Percentiles rank a stretch among this genome's conserved stretches.
Conservation (phyloP, 306 rosid genomes). For the Citrullus amarus region DNA sequence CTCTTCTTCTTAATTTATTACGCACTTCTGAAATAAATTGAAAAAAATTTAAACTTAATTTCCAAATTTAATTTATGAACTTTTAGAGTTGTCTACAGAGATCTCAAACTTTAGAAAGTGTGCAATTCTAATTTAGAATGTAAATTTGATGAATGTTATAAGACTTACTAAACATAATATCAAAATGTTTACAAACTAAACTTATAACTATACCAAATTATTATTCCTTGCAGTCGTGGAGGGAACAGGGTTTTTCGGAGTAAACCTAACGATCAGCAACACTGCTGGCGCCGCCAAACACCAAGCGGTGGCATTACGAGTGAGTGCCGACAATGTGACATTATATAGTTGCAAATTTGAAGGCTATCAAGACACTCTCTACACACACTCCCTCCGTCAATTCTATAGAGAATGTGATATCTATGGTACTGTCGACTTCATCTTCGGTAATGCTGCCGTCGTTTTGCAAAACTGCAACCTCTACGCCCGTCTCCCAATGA, state of each 20-base stretch:
- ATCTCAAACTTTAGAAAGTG: too few species aligned
- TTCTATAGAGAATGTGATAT: constrained; percentile 9
- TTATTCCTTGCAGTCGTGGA: constrained; percentile 30
- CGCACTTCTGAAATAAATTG: too few species aligned
- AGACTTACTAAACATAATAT: too few species aligned
- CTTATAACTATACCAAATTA: too few species aligned
- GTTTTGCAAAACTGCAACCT: constrained; percentile 6
- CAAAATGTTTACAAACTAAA: too few species aligned
- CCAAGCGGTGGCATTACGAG: constrained; percentile 9
- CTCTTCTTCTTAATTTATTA: too few species aligned
- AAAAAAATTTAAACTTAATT: too few species aligned
- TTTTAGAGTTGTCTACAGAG: too few species aligned
- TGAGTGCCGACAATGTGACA: neutral
- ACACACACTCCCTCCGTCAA: constrained; percentile 8
- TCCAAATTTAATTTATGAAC: too few species aligned
- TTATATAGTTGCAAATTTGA: constrained; percentile 4
- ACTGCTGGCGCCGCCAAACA: constrained; percentile 1
- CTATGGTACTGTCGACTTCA: constrained; percentile 12
- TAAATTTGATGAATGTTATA: too few species aligned
- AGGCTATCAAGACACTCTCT: constrained; percentile 12
- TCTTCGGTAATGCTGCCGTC: constrained; percentile 6
- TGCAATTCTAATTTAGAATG: too few species aligned
- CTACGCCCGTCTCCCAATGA: neutral
- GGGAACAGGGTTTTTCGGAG: constrained; percentile 48
- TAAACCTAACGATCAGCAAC: constrained; percentile 45